Evolutionary conservation across 352 stramenopile genomes (phyloP).

Genomic region (Thalassiosira livingstoniorum): DNA sequence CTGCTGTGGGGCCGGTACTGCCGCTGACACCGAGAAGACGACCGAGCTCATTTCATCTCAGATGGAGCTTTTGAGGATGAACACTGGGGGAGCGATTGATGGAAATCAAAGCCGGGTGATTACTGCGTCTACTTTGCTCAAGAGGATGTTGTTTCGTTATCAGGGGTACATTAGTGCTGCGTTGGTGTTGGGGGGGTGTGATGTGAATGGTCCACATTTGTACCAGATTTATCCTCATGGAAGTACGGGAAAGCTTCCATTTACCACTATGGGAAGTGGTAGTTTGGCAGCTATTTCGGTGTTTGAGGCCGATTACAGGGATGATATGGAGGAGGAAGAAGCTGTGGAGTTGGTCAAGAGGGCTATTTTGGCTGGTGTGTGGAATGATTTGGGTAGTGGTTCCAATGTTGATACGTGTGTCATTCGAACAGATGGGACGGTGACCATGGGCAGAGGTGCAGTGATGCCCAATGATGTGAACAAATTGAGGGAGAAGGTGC

Average conservation of each 20-base stretch:
- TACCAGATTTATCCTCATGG: constrained; percentile 99
- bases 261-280: constrained; percentile 98
- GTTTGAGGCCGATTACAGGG: constrained; percentile 93
- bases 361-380: constrained; percentile 96
- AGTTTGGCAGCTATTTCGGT: constrained; percentile 98
- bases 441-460: constrained; percentile 91
- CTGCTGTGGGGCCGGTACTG: constrained; percentile 96
- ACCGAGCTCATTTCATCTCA: constrained; percentile 87
- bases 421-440: constrained; percentile 91
- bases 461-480: constrained; percentile 93
- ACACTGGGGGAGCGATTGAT: constrained; percentile 73
- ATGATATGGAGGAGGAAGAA: constrained; percentile 95
- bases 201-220: constrained; percentile 94
- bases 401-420: constrained; percentile 97
- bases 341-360: constrained; percentile 96
- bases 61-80: constrained; percentile 95
- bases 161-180: constrained; percentile 96
- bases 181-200: constrained; percentile 97
- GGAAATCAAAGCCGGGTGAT: constrained; percentile 89
- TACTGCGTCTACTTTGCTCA: constrained; percentile 96
- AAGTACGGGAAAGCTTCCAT: constrained; percentile 95
- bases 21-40: constrained; percentile 97
- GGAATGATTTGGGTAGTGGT: constrained; percentile 98
- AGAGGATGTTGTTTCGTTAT: constrained; percentile 95
- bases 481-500: constrained; percentile 89